Evolutionary conservation across 345 rosid genomes (phyloP), one percentile per base, ranked within the genome.

Genomic region (Eutrema yunnanense): DNA sequence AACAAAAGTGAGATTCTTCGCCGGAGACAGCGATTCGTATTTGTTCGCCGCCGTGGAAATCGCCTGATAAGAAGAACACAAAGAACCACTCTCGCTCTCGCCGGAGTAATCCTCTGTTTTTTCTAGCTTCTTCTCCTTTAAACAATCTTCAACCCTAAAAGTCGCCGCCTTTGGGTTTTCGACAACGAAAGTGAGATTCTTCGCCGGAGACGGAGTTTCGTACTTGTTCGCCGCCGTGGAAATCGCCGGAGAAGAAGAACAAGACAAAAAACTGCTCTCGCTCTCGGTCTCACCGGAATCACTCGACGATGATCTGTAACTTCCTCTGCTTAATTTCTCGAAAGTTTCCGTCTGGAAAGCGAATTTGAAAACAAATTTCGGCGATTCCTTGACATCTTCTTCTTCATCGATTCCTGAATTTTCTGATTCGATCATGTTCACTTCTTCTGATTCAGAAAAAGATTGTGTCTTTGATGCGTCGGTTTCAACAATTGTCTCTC

Each of bases 281-380:
- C 56, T 50, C 37, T 78, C 77, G 6, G 1, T 12, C 14, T 43
- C 67, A 7, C 5, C 22, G 8, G 14, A 38, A 6, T 29, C 65
- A 41, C 62, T 59, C 6, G 46, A 65, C 41, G 67, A 56, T 51
- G 67, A 56, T 54, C 19, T 26, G 8, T 59, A 72, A 14, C 73
- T 73, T 65, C 71, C 82, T 82, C 68, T 72, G 22, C 55, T 67
- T 55, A 84, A 75, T 49, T 80, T 86, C 72, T 81, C 82, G 14
- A 72, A 81, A 14, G 85, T 83, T 68, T 80, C 88, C 7, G 83
- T 83, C 69, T 82, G 96, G 71, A 81, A 94, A 74, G 89, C 75
- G 83, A 94, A 94, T 63, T 92, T 86, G 78, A 89, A 84, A 67
- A 80, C 53, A 49, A 82, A 73, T 22, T 84, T 79, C 10, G 92